These are phyloP conservation scores for Aureobasidium sp. DNA, from an alignment of 2,329 filamentous ascomycete genomes.

Conservation along the genomic window DNA sequence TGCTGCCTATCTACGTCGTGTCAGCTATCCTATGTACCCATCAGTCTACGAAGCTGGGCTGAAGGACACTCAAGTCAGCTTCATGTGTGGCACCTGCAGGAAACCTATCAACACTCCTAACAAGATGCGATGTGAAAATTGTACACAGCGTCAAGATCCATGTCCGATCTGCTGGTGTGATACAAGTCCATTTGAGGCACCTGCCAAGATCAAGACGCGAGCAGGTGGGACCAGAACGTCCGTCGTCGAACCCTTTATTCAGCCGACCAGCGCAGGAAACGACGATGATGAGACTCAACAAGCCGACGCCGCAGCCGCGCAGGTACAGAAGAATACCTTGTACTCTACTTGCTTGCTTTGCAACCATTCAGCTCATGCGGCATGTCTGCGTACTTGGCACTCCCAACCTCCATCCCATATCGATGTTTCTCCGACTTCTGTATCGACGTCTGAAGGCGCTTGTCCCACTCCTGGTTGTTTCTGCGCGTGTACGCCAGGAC, in stretches of 20 bases:
- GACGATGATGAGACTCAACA: not conserved
- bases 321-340: slow-evolving; percentile 29
- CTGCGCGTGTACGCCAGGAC: slow-evolving; percentile 12
- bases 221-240: slow-evolving; percentile 7
- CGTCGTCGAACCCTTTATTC: not conserved
- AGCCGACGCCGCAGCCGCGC: not conserved
- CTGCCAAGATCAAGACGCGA: slow-evolving; percentile 26
- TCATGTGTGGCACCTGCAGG: slow-evolving; percentile 51
- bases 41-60: slow-evolving; percentile 51
- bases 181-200: slow-evolving; percentile 32
- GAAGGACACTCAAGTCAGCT: slow-evolving; percentile 47
- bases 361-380: slow-evolving; percentile 53
- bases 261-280: not conserved
- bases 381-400: slow-evolving; percentile 53
- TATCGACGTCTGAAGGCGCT: slow-evolving; percentile 3
- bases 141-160: slow-evolving; percentile 35
- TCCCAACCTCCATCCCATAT: not conserved
- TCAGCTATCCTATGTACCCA: slow-evolving; percentile 49
- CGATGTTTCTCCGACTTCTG: not conserved
- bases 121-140: slow-evolving; percentile 46
- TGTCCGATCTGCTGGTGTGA: slow-evolving; percentile 41
- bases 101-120: slow-evolving; percentile 48
- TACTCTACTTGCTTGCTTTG: slow-evolving; percentile 55
- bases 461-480: slow-evolving; percentile 8
- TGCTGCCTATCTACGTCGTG: slow-evolving; percentile 50